Conservation (phyloP, 306 rosid genomes). For the Corylus americana region DNA sequence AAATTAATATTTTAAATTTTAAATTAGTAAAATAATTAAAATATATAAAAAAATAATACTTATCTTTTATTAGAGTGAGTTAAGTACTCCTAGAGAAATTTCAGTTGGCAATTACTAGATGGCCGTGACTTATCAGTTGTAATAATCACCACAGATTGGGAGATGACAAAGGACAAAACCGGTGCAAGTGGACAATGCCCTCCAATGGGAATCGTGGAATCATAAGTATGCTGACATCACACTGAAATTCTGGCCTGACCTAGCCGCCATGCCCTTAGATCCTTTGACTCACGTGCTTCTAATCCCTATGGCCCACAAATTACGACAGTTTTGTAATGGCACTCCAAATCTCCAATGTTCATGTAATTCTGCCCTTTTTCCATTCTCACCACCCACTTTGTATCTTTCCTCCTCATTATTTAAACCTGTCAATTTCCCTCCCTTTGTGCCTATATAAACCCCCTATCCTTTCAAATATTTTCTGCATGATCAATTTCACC, state of each 20-base stretch:
- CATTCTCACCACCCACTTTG: background rate
- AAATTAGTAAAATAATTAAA: no score
- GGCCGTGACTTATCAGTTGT: background rate
- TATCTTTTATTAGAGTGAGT: no score
- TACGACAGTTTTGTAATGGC: background rate
- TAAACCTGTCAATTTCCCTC: background rate
- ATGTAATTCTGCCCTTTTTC: background rate
- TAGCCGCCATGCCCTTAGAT: constrained; percentile 35
- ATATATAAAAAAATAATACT: no score
- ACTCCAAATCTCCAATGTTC: background rate
- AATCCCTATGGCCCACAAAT: constrained; percentile 2
- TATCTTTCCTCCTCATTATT: background rate
- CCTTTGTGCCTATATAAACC: constrained; percentile 13
- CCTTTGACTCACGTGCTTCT: constrained; percentile 39
- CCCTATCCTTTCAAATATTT: background rate
- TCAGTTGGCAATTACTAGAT: no score
- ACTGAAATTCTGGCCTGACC: constrained; percentile 13
- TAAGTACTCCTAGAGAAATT: no score
- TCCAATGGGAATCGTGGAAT: no score
- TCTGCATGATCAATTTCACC: background rate
- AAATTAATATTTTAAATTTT: no score
- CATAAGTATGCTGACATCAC: background rate
- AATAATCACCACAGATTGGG: background rate
- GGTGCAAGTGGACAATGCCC: background rate
- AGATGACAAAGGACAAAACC: background rate